Base-by-base conservation (phyloP, 164 flowering plant species). In the Vitis amurensis region DNA sequence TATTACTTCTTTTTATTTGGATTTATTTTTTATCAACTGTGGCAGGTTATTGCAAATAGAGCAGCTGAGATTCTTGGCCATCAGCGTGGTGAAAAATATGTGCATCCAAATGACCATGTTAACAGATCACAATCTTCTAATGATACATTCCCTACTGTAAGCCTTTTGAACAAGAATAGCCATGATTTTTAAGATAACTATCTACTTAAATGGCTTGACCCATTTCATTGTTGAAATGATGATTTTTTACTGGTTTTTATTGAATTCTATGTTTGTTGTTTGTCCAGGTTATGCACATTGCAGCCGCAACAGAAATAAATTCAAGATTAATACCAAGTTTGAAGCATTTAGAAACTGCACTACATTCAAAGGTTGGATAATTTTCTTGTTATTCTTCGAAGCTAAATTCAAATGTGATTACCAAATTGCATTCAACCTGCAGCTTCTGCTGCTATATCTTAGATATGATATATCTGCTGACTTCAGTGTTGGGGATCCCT, bases 51-150 rank as follows among this genome's bases (percentile, higher is more conserved):
- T 83, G 99, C 99, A 63, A 96, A 96, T 70, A 87, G 98, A 80
- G 99, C 98, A 31, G 87, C 97, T 78, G 98, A 96, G 83, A 93
- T 96, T 71, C 97, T 96, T 78, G 99, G 99, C n/a, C 93, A 91
- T 61, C 80, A 88, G 77, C 89, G 98, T 29, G 99, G 99, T 63
- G 97, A 81, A 48, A 96, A 91, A 80, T 66, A 86, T 89, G 98
- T 96, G 74, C 99, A 96, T 77, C 99, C 98, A 64, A 96, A 96
- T 79, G 99, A 96, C 74, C 98, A 96, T 78, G 99, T 93, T 30
- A 96, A 96, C 71, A 81, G 97, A 74, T 87, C 98, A 10, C 99
- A 96, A 68, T 96, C 99, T 78, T 96, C 99, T 63, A 96, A 96
- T 81, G 99, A 96, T 68, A 96, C 99, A 17, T 96, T 96, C 70